Base-by-base conservation (phyloP, 2,329 filamentous ascomycete species). In the Fusarium sp. region DNA sequence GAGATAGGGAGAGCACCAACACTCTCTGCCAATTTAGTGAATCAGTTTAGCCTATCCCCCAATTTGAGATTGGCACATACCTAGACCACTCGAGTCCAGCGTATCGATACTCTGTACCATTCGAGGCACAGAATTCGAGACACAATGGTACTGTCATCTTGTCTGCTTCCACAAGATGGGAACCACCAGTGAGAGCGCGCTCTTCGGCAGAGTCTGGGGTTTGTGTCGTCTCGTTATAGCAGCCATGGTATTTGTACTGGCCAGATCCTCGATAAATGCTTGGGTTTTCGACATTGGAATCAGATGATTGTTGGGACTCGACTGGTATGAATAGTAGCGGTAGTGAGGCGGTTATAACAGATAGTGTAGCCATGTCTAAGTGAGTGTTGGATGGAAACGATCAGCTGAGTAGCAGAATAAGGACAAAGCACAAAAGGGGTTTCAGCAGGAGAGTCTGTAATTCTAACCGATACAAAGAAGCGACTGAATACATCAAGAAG, bases 191-290 rank as follows among this genome's bases (percentile, higher is more conserved):
- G 6, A 89, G 77, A 17, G 86, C 84, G 80, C 84, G 69, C 79
- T 81, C 47, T 61, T 73, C 45, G 26, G 78, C 77, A 6, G 83
- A 79, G 61, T 76, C 75, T 15, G 75, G 62, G 15, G 84, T 71
- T 38, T 78, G 77, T n/a, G 79, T 82, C 3, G 86, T 87, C 72
- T 89, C 86, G 68, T 86, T 86, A 77, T 78, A 88, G 78, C 87
- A 89, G 56, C 86, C 86, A n/a, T 76, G 73, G 75, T 88, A 88
- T 17, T 54, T 64, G 76, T 86, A 88, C 43, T 70, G 73, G 28
- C 69, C 64, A 7, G 77, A 76, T 38, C 70, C 71, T 47, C 73
- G 74, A 74, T 79, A 83, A 67, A 82, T 74, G 6, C 61, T 70
- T 28, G 75, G 43, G 3, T 34, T 21, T 38, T 30, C 7, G 9